Evolutionary conservation across 805 yeast genomes (phyloP).

Genomic region (Metschnikowia cubensis): DNA sequence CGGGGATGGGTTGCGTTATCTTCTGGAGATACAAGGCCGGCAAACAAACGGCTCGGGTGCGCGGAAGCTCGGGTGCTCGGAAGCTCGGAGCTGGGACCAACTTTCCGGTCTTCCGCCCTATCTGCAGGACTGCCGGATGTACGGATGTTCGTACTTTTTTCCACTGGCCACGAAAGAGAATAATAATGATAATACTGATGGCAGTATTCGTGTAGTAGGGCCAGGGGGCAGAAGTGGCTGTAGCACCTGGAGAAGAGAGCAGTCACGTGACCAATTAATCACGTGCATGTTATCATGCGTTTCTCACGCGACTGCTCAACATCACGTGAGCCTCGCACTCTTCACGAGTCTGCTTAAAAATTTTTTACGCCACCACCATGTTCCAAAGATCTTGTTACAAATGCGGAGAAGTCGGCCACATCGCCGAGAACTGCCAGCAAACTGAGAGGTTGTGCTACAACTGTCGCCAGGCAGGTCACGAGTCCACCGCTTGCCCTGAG

Average conservation of each 20-base stretch:
- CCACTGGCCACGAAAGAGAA: too few species aligned
- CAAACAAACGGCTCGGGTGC: background rate
- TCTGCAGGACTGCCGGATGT: too few species aligned
- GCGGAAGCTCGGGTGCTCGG: background rate
- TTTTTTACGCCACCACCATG: slow-evolving; percentile 14
- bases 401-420: slow-evolving; percentile 89
- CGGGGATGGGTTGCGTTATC: slow-evolving; percentile 1
- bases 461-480: slow-evolving; percentile 88
- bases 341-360: slow-evolving; percentile 3
- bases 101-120: background rate
- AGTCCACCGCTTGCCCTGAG: slow-evolving; percentile 81
- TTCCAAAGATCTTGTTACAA: slow-evolving; percentile 81
- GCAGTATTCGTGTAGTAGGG: too few species aligned
- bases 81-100: too few species aligned
- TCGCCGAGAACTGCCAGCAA: slow-evolving; percentile 84
- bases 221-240: too few species aligned
- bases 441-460: slow-evolving; percentile 86
- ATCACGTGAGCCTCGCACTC: background rate
- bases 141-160: too few species aligned
- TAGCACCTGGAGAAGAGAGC: too few species aligned
- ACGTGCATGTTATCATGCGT: background rate
- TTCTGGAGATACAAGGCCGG: slow-evolving; percentile 13
- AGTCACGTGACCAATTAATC: background rate
- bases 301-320: too few species aligned
- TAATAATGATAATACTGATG: too few species aligned